phyloP scores from a whole-genome alignment of 2,329 filamentous ascomycete genomes.

The Penicillium sp. region DNA sequence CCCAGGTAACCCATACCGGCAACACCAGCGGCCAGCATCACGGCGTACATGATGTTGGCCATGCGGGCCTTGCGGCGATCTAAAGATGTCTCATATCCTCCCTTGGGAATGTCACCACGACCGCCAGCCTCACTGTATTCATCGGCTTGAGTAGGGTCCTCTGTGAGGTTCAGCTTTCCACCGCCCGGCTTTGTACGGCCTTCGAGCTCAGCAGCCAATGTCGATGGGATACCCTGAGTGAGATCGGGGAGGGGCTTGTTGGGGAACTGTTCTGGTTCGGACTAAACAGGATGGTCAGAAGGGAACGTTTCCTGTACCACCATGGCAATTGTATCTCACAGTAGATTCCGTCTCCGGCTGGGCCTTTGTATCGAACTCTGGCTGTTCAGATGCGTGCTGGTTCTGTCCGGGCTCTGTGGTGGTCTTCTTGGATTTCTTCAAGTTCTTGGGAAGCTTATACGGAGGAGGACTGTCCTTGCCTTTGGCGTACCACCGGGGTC shows the following conservation, averaged over 20 bases:
- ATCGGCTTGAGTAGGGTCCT: conserved; percentile 45
- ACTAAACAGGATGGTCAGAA: conserved; percentile 25
- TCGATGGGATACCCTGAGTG: conserved; percentile 91
- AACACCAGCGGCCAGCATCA: conserved; percentile 53
- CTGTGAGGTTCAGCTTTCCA: conserved; percentile 47
- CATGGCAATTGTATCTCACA: conserved; percentile 17
- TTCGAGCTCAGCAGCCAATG: conserved; percentile 69
- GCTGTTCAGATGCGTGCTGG: conserved; percentile 32
- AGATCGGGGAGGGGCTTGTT: conserved; percentile 76
- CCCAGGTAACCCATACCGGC: conserved; percentile 69
- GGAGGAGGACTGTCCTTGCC: conserved; percentile 30
- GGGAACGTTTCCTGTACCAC: not conserved
- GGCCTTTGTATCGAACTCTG: conserved; percentile 36
- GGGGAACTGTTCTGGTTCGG: conserved; percentile 38
- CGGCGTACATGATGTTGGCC: conserved; percentile 67
- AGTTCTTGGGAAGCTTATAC: conserved; percentile 32
- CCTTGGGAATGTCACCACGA: conserved; percentile 61
- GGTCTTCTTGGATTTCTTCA: conserved; percentile 24
- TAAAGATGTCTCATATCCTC: conserved; percentile 82
- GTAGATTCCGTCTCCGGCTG: conserved; percentile 29
- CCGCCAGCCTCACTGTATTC: conserved; percentile 45
- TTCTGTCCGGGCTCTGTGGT: conserved; percentile 21
- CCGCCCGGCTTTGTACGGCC: conserved; percentile 38
- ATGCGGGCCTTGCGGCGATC: conserved; percentile 74
- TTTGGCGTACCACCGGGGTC: conserved; percentile 39